Conservation (phyloP, 768 basidiomycete genomes). For the Lentinus tigrinus region DNA sequence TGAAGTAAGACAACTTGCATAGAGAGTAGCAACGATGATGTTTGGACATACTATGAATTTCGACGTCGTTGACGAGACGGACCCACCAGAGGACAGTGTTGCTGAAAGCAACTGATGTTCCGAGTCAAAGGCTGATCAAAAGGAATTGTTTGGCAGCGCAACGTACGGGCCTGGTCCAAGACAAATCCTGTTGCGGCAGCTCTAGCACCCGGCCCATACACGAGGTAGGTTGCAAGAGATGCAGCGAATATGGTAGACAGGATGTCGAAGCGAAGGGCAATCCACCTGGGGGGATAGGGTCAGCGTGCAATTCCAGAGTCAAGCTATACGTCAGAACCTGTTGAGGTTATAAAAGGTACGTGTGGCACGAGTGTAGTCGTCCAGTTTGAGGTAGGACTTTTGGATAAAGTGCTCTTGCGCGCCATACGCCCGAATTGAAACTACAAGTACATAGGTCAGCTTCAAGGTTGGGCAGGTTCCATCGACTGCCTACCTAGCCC, state of each 20-base stretch:
- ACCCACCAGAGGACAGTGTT: slow-evolving; percentile 54
- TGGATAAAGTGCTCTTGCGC: slow-evolving; percentile 43
- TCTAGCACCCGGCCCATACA: slow-evolving; percentile 43
- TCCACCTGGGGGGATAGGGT: slow-evolving; percentile 29
- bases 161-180: slow-evolving; percentile 41
- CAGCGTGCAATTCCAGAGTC: neutral
- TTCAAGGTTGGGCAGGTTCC: neutral
- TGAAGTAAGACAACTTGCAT: neutral
- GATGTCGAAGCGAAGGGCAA: slow-evolving; percentile 53
- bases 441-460: neutral
- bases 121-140: neutral
- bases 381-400: slow-evolving; percentile 44
- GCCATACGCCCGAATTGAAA: slow-evolving; percentile 53
- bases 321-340: neutral
- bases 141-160: neutral
- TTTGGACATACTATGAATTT: slow-evolving; percentile 35
- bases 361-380: slow-evolving; percentile 43
- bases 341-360: slow-evolving; percentile 50
- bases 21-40: neutral
- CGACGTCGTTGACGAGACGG: slow-evolving; percentile 42
- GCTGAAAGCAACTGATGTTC: slow-evolving; percentile 49
- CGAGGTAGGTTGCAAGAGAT: slow-evolving; percentile 49
- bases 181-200: slow-evolving; percentile 41
- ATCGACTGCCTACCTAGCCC: slow-evolving; percentile 38
- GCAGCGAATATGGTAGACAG: slow-evolving; percentile 49